Base-by-base conservation (phyloP, 2,329 filamentous ascomycete species). In the Fusarium albosuccineum region DNA sequence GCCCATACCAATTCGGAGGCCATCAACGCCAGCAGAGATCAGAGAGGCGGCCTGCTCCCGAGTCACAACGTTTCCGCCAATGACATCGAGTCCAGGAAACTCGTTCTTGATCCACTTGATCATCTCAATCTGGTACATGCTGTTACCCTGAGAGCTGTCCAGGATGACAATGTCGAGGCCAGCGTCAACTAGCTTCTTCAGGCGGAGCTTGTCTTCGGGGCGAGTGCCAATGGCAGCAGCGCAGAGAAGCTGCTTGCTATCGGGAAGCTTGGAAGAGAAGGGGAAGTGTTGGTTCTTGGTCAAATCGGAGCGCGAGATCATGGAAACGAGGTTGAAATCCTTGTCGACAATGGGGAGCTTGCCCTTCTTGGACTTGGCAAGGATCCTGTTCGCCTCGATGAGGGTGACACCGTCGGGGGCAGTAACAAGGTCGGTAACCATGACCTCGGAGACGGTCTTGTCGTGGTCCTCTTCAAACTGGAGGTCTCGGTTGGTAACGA, bases 211-310 rank as follows among this genome's bases (percentile, higher is more conserved):
- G 81, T 99, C 96, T 80, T 97, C 93, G 49, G 94, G 93, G 33
- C 96, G 91, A 44, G 96, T 99, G 71, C 97, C 97, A 77, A 99
- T 97, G 66, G 96, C 93, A 69, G 96, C 96, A 70, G 94, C 94
- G 77, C 93, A 93, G 75, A 99, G 93, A 44, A 99, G 89, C 86
- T 99, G 97, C 86, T 99, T 99, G 72, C 95, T 98, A 76, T 97
- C 90, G 60, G 94, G 93, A 39, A 97, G 89, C 86, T 99, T 99
- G 56, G 96, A 98, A 48, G 96, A 94, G 65, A 97, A 87, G 36
- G 96, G 96, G 83, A 97, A 99, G 83, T 98, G 91, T 66, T 97
- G 88, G 85, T 99, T 99, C 88, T 99, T 99, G 86, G 94, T 97
- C 82, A 99, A 84, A 82, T 99, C 96, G 74, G 94, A 97, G 74